These are phyloP conservation scores for Fulvia fulva DNA, from an alignment of 2,329 filamentous ascomycete genomes.

Conservation along the genomic window DNA sequence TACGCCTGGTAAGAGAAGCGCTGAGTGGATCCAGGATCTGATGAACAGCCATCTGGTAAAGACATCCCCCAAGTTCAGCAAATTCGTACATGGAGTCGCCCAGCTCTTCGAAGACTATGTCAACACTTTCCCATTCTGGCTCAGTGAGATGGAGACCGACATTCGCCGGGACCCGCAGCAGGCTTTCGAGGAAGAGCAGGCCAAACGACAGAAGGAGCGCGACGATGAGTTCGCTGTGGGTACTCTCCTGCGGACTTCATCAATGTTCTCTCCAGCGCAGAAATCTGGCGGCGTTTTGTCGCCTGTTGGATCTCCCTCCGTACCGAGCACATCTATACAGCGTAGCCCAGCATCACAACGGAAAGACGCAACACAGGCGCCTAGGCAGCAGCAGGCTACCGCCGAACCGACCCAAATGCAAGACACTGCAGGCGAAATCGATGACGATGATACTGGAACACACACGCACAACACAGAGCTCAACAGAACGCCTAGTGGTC, in stretches of 20 bases:
- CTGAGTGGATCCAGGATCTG: slow-evolving; percentile 84
- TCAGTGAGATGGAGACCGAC: slow-evolving; percentile 84
- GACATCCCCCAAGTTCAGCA: slow-evolving; percentile 84
- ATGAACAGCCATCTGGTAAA: slow-evolving; percentile 92
- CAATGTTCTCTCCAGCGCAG: slow-evolving; percentile 34
- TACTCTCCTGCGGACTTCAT: slow-evolving; percentile 65
- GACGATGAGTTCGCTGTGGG: slow-evolving; percentile 88
- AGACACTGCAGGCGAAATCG: slow-evolving; percentile 42
- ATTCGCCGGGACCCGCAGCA: slow-evolving; percentile 88
- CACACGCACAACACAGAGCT: slow-evolving; percentile 26
- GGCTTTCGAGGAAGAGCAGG: slow-evolving; percentile 88
- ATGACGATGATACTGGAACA: slow-evolving; percentile 48
- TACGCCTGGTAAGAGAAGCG: slow-evolving; percentile 57
- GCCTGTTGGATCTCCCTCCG: slow-evolving; percentile 59
- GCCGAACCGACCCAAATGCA: slow-evolving; percentile 28
- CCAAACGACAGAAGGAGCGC: slow-evolving; percentile 71
- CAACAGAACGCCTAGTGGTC: slow-evolving; percentile 48
- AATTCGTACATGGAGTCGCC: slow-evolving; percentile 92
- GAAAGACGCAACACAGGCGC: slow-evolving; percentile 14
- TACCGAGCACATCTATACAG: slow-evolving; percentile 7
- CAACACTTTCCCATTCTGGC: slow-evolving; percentile 94
- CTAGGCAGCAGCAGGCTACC: slow-evolving; percentile 13
- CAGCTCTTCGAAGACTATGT: slow-evolving; percentile 90
- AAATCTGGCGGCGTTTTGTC: slow-evolving; percentile 63
- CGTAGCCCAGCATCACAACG: slow-evolving; percentile 9